These are phyloP conservation scores for Stipa capillata DNA, from an alignment of 176 grass and related monocot genomes.

Conservation along the genomic window DNA sequence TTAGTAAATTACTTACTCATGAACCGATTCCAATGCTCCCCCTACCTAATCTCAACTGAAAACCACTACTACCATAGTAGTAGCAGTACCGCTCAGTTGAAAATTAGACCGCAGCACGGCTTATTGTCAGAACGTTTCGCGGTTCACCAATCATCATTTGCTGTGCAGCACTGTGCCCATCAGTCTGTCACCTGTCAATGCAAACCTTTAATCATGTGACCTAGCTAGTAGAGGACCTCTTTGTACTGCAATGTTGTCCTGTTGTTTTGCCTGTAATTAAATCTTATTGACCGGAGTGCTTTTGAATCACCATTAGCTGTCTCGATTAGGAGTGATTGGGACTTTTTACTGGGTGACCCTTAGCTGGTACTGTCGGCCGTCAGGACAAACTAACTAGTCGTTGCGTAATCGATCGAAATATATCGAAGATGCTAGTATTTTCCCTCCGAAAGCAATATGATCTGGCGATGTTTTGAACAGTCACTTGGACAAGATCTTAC, in stretches of 20 bases:
- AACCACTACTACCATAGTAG: background rate
- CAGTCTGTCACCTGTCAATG: background rate
- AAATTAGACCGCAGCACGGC: background rate
- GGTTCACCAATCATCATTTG: background rate
- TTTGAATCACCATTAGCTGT: background rate
- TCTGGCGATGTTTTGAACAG: constrained; percentile 15
- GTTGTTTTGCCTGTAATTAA: background rate
- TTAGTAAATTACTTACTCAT: constrained; percentile 16
- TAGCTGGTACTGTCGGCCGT: constrained; percentile 13
- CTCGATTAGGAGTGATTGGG: background rate
- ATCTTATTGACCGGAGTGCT: background rate
- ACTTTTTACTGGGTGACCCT: background rate
- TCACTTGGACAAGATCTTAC: constrained; percentile 15
- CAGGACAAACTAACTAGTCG: background rate
- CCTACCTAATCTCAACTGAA: constrained; percentile 24
- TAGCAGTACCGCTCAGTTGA: background rate
- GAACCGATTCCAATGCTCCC: constrained; percentile 9
- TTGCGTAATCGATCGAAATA: constrained; percentile 18
- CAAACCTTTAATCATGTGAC: background rate
- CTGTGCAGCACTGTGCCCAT: background rate
- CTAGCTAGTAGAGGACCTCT: background rate
- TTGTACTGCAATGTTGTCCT: background rate
- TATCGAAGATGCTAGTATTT: background rate
- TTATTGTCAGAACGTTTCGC: background rate
- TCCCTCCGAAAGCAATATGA: constrained; percentile 11